Evolutionary conservation across 2,329 filamentous ascomycete genomes (phyloP), one percentile per base, ranked within the genome.

Genomic region (Canariomyces notabilis): DNA sequence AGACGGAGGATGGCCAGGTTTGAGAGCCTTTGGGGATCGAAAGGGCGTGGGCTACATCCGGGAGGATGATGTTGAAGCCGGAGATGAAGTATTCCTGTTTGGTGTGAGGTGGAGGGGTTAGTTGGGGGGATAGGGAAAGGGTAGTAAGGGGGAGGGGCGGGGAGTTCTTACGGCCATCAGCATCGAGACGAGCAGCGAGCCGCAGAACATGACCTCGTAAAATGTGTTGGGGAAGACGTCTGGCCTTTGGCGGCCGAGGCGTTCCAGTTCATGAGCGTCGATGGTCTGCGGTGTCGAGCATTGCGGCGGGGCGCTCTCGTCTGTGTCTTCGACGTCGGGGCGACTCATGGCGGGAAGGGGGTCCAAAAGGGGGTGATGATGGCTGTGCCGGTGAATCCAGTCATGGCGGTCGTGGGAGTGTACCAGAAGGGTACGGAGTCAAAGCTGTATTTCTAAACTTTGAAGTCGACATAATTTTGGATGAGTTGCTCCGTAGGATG

Each of bases 51-150:
- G 79, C 70, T 3, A 93, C 63, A 0, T 78, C 79, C 1, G 87
- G 87, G 0, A 90, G 65, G 20, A 91, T 77, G 55, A 85, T 83
- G 49, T 76, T 77, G 62, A 90, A 93, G 23, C 88, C 88, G 37
- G 82, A 85, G 41, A 91, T 77, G 60, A 84, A 85, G 64, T 83
- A 90, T 67, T 90, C 86, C 72, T 79, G 58, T 3, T 29, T 12
- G 26, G 26, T 29, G 26, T 29, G 4, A 29, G 26, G n/a, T n/a
- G n/a, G n/a, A n/a, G n/a, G n/a, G n/a, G n/a, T n/a, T n/a, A n/a
- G n/a, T n/a, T n/a, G 15, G 18, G 1, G 9, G 15, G 40, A 38
- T 16, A 34, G 33, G 12, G 26, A 40, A 4, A 16, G 6, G 16
- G 23, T 5, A 20, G 26, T 19, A 12, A 19, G 23, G 23, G 33